Evolutionary conservation across 2,329 filamentous ascomycete species (phyloP).

Genomic region (Stagonosporopsis cucurbitacearum): DNA sequence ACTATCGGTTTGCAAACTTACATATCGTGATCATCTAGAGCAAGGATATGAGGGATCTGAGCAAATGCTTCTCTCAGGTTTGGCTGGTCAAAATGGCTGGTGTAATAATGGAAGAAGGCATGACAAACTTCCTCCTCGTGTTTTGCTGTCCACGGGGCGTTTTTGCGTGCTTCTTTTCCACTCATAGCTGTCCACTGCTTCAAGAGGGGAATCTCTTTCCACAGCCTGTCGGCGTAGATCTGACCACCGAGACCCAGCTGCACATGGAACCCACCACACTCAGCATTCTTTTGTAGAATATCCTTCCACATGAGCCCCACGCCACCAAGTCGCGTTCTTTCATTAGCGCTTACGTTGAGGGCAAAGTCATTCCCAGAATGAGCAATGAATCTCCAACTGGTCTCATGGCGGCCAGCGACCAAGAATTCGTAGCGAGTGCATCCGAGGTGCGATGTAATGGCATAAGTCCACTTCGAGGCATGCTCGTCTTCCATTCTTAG

Average conservation of each 20-base stretch:
- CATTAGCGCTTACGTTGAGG: constrained; percentile 82
- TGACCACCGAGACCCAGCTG: constrained; percentile 93
- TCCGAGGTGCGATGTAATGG: constrained; percentile 93
- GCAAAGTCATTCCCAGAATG: constrained; percentile 98
- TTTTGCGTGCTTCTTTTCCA: constrained; percentile 91
- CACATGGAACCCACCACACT: constrained; percentile 93
- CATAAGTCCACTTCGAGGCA: constrained; percentile 92
- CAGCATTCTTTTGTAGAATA: constrained; percentile 94
- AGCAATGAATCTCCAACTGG: constrained; percentile 92
- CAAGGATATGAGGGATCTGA: constrained; percentile 91
- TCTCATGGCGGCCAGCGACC: constrained; percentile 87
- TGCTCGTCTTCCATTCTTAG: constrained; percentile 82
- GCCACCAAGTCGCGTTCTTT: constrained; percentile 84
- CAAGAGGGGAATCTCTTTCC: constrained; percentile 92
- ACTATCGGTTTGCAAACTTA: constrained; percentile 60
- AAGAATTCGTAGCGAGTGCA: constrained; percentile 99
- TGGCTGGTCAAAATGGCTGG: constrained; percentile 96
- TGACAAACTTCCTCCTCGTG: constrained; percentile 96
- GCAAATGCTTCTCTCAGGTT: constrained; percentile 94
- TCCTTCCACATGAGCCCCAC: constrained; percentile 99
- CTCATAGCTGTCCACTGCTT: constrained; percentile 95
- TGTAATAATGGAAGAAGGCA: constrained; percentile 99
- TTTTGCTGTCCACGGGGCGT: constrained; percentile 86
- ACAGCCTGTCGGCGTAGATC: constrained; percentile 92
- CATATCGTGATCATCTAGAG: constrained; percentile 98